Evolutionary conservation across 768 basidiomycete species (phyloP).

Genomic region (Tylopilus intermedius): DNA sequence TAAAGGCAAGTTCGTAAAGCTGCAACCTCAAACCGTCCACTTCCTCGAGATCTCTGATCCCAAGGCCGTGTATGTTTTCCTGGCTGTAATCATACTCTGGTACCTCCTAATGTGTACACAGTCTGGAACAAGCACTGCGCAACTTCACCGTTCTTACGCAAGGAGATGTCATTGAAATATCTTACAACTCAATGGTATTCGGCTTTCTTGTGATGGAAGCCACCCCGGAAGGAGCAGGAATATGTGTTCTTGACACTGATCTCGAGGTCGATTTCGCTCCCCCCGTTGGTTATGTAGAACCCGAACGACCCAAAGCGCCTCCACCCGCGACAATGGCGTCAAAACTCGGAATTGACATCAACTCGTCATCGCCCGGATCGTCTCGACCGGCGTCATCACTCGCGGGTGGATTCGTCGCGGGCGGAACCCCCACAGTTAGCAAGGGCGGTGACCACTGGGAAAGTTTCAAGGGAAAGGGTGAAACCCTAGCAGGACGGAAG

Average conservation of each 20-base stretch:
- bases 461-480: conserved; percentile 93
- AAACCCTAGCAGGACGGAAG: conserved; percentile 84
- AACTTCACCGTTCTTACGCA: conserved; percentile 90
- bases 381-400: conserved; percentile 76
- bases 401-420: conserved; percentile 58
- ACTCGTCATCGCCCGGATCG: conserved; percentile 80
- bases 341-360: conserved; percentile 91
- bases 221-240: conserved; percentile 79
- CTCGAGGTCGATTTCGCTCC: conserved; percentile 96
- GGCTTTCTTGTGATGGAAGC: conserved; percentile 95
- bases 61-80: conserved; percentile 82
- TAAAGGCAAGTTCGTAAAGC: conserved; percentile 93
- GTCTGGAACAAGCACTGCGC: conserved; percentile 90
- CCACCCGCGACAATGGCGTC: conserved; percentile 91
- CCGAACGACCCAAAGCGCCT: conserved; percentile 76
- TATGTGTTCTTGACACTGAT: conserved; percentile 90
- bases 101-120: conserved; percentile 28
- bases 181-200: conserved; percentile 94
- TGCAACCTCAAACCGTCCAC: conserved; percentile 92
- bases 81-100: background rate
- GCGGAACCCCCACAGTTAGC: conserved; percentile 50
- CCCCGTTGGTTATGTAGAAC: conserved; percentile 92
- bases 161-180: conserved; percentile 96
- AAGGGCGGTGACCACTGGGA: conserved; percentile 86
- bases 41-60: conserved; percentile 97